A percentile compares a stretch with the other conserved stretches of the same genome.
phyloP scores from a whole-genome alignment of 169 alveolate genomes.

The Plasmodium knowlesi region DNA sequence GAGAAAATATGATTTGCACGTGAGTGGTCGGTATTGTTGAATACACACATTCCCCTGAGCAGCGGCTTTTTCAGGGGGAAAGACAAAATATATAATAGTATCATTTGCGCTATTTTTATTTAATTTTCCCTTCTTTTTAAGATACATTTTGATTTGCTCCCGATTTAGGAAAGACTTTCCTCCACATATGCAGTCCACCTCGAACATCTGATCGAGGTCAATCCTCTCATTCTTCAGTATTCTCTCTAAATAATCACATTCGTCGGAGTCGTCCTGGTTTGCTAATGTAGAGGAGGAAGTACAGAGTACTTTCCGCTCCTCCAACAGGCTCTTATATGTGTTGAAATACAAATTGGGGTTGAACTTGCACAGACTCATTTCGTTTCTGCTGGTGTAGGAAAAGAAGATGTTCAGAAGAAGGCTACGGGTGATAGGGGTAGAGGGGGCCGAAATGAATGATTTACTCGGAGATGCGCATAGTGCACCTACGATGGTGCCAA shows the following conservation, averaged over 20 bases:
- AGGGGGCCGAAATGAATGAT: not conserved
- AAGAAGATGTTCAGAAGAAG: constrained; percentile 45
- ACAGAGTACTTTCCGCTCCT: constrained; percentile 20
- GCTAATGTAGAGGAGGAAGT: not conserved
- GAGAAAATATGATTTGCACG: not conserved
- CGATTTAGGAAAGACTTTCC: constrained; percentile 6
- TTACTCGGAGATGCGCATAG: not conserved
- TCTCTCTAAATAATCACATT: constrained; percentile 1
- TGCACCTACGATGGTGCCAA: not conserved
- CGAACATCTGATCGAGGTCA: not conserved
- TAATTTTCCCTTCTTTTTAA: not conserved
- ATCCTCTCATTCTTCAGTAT: not conserved
- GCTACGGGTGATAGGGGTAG: constrained; percentile 11
- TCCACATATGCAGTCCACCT: constrained; percentile 39
- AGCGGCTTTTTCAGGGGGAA: not conserved
- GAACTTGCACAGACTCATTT: constrained; percentile 65
- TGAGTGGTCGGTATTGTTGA: not conserved
- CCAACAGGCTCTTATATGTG: constrained; percentile 41
- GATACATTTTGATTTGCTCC: constrained; percentile 30
- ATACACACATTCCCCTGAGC: not conserved
- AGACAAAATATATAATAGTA: not conserved
- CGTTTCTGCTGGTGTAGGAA: constrained; percentile 74
- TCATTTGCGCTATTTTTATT: not conserved
- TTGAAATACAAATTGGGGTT: constrained; percentile 60
- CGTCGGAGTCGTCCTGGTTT: not conserved